Conservation (phyloP, 768 basidiomycete species). For the Polyporus arcularius region DNA sequence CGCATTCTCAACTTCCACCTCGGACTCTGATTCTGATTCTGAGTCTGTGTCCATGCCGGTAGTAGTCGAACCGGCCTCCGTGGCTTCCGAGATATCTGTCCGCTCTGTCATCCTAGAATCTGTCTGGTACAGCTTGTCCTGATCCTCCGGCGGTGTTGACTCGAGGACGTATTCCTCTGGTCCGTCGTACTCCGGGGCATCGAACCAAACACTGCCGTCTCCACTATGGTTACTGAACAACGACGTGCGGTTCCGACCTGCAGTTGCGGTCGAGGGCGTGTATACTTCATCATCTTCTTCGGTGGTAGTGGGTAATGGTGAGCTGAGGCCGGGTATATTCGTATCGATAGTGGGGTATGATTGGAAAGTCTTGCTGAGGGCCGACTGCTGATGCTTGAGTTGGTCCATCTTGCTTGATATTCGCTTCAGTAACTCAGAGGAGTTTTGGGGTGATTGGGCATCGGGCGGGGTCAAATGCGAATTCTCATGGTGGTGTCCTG, state of each 20-base stretch:
- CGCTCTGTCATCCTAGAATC: slow-evolving; percentile 14
- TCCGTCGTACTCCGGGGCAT: slow-evolving; percentile 67
- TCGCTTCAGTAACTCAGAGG: slow-evolving; percentile 36
- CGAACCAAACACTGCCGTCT: slow-evolving; percentile 67
- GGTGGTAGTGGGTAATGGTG: slow-evolving; percentile 44
- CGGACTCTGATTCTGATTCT: slow-evolving; percentile 46
- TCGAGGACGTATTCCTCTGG: slow-evolving; percentile 70
- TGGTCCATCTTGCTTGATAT: slow-evolving; percentile 49
- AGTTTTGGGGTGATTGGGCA: slow-evolving; percentile 8
- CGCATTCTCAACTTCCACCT: slow-evolving; percentile 5
- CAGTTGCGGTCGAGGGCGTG: slow-evolving; percentile 20
- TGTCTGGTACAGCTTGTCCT: slow-evolving; percentile 28
- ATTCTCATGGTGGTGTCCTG: slow-evolving; percentile 14
- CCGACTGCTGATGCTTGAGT: slow-evolving; percentile 61
- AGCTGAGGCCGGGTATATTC: slow-evolving; percentile 24
- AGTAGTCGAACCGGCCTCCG: slow-evolving; percentile 38
- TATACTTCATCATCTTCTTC: slow-evolving; percentile 46
- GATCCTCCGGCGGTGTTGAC: slow-evolving; percentile 28
- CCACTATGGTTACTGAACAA: slow-evolving; percentile 27
- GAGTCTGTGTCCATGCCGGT: slow-evolving; percentile 56
- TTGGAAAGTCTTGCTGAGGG: slow-evolving; percentile 40
- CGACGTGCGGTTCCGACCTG: slow-evolving; percentile 23
- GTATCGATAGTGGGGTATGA: slow-evolving; percentile 25
- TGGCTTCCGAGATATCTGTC: slow-evolving; percentile 20
- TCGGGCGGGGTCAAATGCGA: slow-evolving; percentile 16